Evolutionary conservation across 345 rosid species (phyloP).

Genomic region (Citrus trifoliata): DNA sequence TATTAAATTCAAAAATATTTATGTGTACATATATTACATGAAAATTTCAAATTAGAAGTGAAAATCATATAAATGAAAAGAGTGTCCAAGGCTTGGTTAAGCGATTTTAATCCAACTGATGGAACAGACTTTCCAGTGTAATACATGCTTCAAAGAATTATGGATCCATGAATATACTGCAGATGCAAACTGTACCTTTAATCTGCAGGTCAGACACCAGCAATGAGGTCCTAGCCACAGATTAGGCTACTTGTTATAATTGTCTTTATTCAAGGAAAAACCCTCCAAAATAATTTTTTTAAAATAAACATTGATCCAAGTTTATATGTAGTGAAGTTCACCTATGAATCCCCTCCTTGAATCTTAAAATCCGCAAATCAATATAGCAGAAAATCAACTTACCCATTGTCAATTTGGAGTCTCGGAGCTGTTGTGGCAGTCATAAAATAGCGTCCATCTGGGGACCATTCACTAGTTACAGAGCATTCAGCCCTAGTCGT

Average conservation of each 20-base stretch:
- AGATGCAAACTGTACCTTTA: background rate
- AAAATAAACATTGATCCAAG: background rate
- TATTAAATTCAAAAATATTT: background rate
- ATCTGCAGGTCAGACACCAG: background rate
- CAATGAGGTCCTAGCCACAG: background rate
- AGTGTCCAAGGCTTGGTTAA: background rate
- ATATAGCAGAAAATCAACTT: slow-evolving; percentile 25
- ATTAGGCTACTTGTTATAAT: background rate
- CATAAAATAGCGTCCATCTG: slow-evolving; percentile 85
- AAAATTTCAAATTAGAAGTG: background rate
- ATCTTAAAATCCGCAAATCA: background rate
- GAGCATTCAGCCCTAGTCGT: slow-evolving; percentile 86
- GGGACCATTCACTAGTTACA: slow-evolving; percentile 90
- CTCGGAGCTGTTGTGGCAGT: slow-evolving; percentile 98
- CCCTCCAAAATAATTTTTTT: background rate
- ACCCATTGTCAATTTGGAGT: slow-evolving; percentile 93
- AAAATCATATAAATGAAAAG: background rate
- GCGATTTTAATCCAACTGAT: background rate
- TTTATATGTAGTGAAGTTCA: slow-evolving; percentile 4
- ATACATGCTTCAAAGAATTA: background rate
- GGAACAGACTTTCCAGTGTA: background rate
- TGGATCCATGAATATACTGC: background rate
- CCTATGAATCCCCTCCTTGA: background rate
- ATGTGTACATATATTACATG: background rate
- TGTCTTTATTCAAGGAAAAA: background rate